phyloP scores from a whole-genome alignment of 495 filamentous ascomycete species.

The Tuber magnatum region DNA sequence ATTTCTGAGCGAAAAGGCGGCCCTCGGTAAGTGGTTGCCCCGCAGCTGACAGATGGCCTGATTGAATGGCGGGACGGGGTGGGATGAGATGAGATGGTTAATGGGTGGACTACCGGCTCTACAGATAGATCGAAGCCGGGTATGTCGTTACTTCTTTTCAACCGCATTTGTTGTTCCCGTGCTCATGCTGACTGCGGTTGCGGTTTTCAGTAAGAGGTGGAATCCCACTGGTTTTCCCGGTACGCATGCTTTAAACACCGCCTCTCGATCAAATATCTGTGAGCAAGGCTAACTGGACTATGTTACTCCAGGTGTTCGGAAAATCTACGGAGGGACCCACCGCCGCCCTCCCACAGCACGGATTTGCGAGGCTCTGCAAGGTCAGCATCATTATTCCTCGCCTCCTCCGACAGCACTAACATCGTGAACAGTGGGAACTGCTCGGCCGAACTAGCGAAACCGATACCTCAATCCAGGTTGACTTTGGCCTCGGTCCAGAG shows the following conservation, averaged over 20 bases:
- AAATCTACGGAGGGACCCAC: constrained; percentile 66
- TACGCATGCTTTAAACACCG: constrained; percentile 45
- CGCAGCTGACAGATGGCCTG: neutral
- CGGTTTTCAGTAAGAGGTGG: constrained; percentile 56
- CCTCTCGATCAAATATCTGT: neutral
- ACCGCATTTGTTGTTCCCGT: neutral
- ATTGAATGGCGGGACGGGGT: neutral
- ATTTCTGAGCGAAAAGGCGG: constrained; percentile 73
- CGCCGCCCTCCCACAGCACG: constrained; percentile 76
- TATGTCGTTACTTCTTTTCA: neutral
- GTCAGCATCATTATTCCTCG: neutral
- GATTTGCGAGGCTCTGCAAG: constrained; percentile 79
- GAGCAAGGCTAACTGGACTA: neutral
- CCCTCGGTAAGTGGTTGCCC: constrained; percentile 40
- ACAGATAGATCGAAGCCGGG: constrained; percentile 50
- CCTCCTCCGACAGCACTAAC: neutral
- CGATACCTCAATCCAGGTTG: constrained; percentile 72
- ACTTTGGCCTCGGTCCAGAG: constrained; percentile 76
- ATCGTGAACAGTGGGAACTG: constrained; percentile 50
- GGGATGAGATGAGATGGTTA: neutral
- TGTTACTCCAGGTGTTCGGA: constrained; percentile 67
- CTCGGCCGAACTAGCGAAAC: constrained; percentile 49
- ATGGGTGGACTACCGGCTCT: neutral
- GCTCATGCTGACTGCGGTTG: neutral
- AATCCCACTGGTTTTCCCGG: constrained; percentile 92